phyloP scores from a whole-genome alignment of 2,329 filamentous ascomycete species.

The Pseudonectria foliicola region DNA sequence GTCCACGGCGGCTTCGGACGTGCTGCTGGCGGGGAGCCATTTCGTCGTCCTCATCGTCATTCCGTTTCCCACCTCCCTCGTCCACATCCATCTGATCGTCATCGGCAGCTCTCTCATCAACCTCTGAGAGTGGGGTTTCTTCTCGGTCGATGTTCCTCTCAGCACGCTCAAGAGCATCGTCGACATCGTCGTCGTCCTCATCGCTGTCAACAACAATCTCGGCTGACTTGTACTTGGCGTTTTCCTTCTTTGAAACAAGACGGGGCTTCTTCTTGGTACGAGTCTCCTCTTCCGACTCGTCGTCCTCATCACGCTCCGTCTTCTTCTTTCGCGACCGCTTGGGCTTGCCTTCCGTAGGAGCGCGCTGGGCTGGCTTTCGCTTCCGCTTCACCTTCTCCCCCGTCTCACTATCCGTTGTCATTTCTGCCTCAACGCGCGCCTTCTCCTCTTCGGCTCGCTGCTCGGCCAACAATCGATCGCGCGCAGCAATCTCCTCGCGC shows the following conservation, averaged over 20 bases:
- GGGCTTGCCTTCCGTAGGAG: slow-evolving; percentile 35
- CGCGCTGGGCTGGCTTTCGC: slow-evolving; percentile 46
- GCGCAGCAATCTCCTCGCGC: slow-evolving; percentile 70
- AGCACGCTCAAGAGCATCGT: slow-evolving; percentile 38
- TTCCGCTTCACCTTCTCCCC: slow-evolving; percentile 76
- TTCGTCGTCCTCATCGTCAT: slow-evolving; percentile 35
- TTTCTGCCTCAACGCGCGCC: slow-evolving; percentile 55
- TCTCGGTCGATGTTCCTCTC: slow-evolving; percentile 34
- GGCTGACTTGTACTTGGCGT: slow-evolving; percentile 72
- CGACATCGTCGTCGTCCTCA: slow-evolving; percentile 39
- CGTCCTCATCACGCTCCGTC: slow-evolving; percentile 33
- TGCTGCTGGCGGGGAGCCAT: slow-evolving; percentile 33
- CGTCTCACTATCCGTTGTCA: slow-evolving; percentile 75
- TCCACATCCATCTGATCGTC: slow-evolving; percentile 49
- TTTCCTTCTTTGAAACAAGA: slow-evolving; percentile 40
- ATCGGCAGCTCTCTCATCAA: slow-evolving; percentile 28
- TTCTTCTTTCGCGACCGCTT: slow-evolving; percentile 44
- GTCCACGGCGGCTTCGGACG: slow-evolving; percentile 43
- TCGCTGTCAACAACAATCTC: slow-evolving; percentile 78
- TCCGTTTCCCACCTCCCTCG: slow-evolving; percentile 31
- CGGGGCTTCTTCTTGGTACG: slow-evolving; percentile 57
- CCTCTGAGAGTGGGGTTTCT: slow-evolving; percentile 30
- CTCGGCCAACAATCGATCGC: slow-evolving; percentile 65
- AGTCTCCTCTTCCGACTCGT: slow-evolving; percentile 35
- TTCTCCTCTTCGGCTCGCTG: slow-evolving; percentile 40